Percentiles rank a stretch among this genome's conserved stretches.
Evolutionary conservation across 352 stramenopile genomes (phyloP).

Genomic region (Aphanomyces invadans): DNA sequence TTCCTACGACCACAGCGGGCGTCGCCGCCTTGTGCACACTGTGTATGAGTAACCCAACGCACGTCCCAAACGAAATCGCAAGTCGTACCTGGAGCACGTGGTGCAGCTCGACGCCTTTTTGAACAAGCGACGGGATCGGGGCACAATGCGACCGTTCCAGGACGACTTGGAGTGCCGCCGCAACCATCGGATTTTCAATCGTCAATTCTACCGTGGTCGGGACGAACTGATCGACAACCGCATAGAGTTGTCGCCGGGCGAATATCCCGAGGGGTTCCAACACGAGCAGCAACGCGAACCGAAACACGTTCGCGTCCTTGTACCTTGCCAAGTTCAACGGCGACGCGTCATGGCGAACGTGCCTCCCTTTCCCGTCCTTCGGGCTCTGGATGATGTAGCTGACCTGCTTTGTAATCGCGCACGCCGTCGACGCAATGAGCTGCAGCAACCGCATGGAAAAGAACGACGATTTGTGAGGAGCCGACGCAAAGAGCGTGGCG

Average conservation of each 20-base stretch:
- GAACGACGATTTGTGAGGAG: background rate
- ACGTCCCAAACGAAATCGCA: background rate
- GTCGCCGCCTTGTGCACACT: background rate
- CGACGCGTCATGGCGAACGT: background rate
- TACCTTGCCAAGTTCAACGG: conserved; percentile 5
- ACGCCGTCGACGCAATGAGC: background rate
- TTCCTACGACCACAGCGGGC: background rate
- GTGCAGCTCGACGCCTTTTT: conserved; percentile 1
- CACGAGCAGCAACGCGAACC: conserved; percentile 18
- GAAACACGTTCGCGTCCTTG: conserved; percentile 17
- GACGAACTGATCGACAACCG: conserved; percentile 1
- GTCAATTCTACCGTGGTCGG: background rate
- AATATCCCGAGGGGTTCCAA: background rate
- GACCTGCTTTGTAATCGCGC: background rate
- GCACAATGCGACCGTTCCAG: background rate
- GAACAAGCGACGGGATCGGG: background rate
- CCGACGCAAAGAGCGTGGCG: background rate
- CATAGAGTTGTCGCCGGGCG: background rate
- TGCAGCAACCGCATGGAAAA: background rate
- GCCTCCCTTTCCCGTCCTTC: background rate
- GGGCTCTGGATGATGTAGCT: conserved; percentile 2
- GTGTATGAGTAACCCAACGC: no score
- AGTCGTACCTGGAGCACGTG: background rate
- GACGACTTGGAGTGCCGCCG: background rate
- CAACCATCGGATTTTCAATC: conserved; percentile 5